Conservation (phyloP, 73 alveolate species). For the Paramecium bursaria region DNA sequence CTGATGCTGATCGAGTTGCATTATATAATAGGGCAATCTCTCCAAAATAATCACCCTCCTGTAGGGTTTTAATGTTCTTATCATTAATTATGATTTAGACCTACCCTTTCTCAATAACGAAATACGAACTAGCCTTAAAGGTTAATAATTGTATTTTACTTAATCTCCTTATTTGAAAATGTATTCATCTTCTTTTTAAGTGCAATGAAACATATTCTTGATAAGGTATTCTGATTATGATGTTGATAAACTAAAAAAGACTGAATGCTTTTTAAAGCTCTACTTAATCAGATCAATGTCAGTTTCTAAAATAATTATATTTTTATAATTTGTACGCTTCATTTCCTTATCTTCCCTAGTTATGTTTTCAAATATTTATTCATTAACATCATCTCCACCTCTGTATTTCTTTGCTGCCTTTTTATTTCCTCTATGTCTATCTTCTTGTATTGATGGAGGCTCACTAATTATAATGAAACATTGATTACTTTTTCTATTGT, state of each 20-base stretch:
- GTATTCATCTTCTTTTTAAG: constrained; percentile 39
- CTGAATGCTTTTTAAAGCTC: constrained; percentile 59
- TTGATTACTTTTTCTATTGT: no score
- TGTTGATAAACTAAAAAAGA: constrained; percentile 61
- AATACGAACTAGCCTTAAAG: constrained; percentile 62
- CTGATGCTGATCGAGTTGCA: constrained; percentile 97
- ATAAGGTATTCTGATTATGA: constrained; percentile 32
- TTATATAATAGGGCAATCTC: constrained; percentile 97
- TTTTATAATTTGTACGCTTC: neutral
- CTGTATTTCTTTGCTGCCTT: constrained; percentile 61
- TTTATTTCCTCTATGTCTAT: constrained; percentile 20
- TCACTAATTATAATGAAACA: no score
- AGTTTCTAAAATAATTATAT: constrained; percentile 31
- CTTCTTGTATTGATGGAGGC: constrained; percentile 22
- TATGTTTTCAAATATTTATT: constrained; percentile 59
- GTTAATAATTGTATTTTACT: neutral
- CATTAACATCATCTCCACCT: constrained; percentile 55
- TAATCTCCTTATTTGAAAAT: constrained; percentile 69
- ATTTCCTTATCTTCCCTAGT: constrained; percentile 58
- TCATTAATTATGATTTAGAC: constrained; percentile 77
- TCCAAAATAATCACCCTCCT: constrained; percentile 95
- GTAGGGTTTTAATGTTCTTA: constrained; percentile 67
- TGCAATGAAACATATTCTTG: constrained; percentile 65
- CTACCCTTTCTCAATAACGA: constrained; percentile 66
- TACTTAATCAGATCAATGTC: constrained; percentile 50